Conservation (phyloP, 202 grass and related monocot genomes). For the Carex arenaria region DNA sequence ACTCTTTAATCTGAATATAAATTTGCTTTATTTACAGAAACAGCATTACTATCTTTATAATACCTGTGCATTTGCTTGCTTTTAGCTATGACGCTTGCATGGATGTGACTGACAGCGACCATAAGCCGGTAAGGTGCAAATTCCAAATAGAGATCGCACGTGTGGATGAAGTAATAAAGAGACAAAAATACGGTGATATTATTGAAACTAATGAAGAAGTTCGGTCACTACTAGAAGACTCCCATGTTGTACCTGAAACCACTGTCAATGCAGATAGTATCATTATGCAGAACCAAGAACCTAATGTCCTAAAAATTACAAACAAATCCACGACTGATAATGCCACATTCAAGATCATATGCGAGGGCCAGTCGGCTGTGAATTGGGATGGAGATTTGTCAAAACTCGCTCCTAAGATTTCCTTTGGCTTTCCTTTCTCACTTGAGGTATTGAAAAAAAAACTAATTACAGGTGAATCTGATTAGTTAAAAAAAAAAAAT, state of each 20-base stretch:
- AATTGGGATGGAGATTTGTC: slow-evolving; percentile 49
- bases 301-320: slow-evolving; percentile 60
- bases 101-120: slow-evolving; percentile 93
- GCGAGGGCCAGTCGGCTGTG: slow-evolving; percentile 49
- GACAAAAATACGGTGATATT: slow-evolving; percentile 70
- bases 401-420: slow-evolving; percentile 39
- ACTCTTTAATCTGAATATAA: neutral
- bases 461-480: neutral
- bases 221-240: slow-evolving; percentile 40
- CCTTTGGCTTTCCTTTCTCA: slow-evolving; percentile 77
- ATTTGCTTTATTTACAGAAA: neutral
- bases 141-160: slow-evolving; percentile 80
- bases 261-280: slow-evolving; percentile 68
- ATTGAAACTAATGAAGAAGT: slow-evolving; percentile 48
- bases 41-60: neutral
- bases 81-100: slow-evolving; percentile 90
- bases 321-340: slow-evolving; percentile 56
- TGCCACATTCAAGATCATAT: slow-evolving; percentile 69
- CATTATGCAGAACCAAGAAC: slow-evolving; percentile 69
- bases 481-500: neutral
- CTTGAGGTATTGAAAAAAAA: slow-evolving; percentile 59
- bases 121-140: slow-evolving; percentile 91
- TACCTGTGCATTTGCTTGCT: slow-evolving; percentile 21
- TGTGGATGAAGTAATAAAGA: slow-evolving; percentile 72
- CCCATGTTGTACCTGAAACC: slow-evolving; percentile 59